phyloP scores from a whole-genome alignment of 768 basidiomycete genomes.

The Lepiota brunneoincarnata region DNA sequence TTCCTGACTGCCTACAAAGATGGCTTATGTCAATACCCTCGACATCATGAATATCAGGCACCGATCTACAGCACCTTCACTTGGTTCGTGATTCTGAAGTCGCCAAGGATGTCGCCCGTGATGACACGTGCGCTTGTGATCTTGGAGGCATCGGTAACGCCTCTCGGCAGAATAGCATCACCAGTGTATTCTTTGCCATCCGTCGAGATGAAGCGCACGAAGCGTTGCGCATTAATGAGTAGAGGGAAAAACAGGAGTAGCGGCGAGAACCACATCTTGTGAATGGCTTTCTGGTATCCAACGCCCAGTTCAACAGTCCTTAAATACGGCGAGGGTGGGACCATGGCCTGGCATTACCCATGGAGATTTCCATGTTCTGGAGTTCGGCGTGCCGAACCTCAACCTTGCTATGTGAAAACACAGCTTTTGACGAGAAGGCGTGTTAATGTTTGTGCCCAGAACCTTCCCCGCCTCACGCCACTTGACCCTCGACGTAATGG shows the following conservation, averaged over 20 bases:
- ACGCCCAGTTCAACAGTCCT: background rate
- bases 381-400: background rate
- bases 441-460: background rate
- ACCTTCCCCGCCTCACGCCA: background rate
- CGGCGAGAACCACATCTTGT: constrained; percentile 10
- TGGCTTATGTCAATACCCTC: background rate
- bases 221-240: constrained; percentile 27
- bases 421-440: background rate
- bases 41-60: background rate
- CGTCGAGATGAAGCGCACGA: constrained; percentile 37
- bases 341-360: background rate
- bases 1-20: constrained; percentile 27
- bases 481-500: background rate
- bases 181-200: constrained; percentile 35
- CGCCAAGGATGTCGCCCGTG: constrained; percentile 32
- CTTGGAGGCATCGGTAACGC: constrained; percentile 28
- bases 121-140: constrained; percentile 31
- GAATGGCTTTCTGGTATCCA: background rate
- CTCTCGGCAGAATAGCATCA: constrained; percentile 33
- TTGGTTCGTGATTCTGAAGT: constrained; percentile 31
- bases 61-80: constrained; percentile 25
- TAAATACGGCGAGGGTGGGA: constrained; percentile 7
- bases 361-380: background rate
- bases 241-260: constrained; percentile 17
- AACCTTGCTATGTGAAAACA: background rate